Percentiles rank a stretch among this genome's conserved stretches.
Evolutionary conservation across 495 filamentous ascomycete genomes (phyloP).

Genomic region (Rhizodiscina lignyota): DNA sequence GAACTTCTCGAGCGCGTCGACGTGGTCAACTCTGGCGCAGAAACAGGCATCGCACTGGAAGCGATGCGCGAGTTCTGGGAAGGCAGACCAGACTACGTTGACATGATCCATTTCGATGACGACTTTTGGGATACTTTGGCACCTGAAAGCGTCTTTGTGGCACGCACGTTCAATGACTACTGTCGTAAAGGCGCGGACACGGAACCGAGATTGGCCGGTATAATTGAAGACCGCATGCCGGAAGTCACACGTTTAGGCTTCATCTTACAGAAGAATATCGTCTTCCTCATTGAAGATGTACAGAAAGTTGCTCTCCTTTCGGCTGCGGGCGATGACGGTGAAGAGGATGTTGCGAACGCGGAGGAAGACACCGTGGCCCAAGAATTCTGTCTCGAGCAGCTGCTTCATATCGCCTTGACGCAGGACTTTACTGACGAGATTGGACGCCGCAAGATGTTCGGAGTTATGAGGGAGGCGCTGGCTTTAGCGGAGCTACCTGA

Average conservation of each 20-base stretch:
- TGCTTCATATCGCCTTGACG: conserved; percentile 80
- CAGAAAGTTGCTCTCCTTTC: conserved; percentile 32
- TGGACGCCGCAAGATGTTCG: conserved; percentile 87
- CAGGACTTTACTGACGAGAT: conserved; percentile 93
- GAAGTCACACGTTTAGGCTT: conserved; percentile 82
- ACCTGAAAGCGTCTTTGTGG: conserved; percentile 74
- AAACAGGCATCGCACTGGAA: conserved; percentile 76
- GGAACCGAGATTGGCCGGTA: conserved; percentile 43
- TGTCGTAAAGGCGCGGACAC: conserved; percentile 54
- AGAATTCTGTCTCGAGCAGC: conserved; percentile 89
- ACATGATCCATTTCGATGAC: conserved; percentile 65
- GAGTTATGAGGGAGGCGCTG: conserved; percentile 66
- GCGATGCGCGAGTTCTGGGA: conserved; percentile 96
- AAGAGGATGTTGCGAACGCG: conserved; percentile 50
- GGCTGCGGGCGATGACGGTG: conserved; percentile 37
- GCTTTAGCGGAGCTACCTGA: conserved; percentile 79
- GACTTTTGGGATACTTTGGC: conserved; percentile 75
- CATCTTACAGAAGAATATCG: conserved; percentile 63
- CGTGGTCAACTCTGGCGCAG: conserved; percentile 72
- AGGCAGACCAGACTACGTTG: conserved; percentile 77
- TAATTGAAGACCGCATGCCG: conserved; percentile 84
- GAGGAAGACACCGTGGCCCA: conserved; percentile 71
- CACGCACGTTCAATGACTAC: conserved; percentile 84
- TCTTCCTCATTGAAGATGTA: conserved; percentile 54
- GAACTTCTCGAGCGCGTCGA: conserved; percentile 92